A percentile compares a stretch with the other conserved stretches of the same genome.
Conservation (phyloP, 208 protist species). For the Novymonas esmeraldas region DNA sequence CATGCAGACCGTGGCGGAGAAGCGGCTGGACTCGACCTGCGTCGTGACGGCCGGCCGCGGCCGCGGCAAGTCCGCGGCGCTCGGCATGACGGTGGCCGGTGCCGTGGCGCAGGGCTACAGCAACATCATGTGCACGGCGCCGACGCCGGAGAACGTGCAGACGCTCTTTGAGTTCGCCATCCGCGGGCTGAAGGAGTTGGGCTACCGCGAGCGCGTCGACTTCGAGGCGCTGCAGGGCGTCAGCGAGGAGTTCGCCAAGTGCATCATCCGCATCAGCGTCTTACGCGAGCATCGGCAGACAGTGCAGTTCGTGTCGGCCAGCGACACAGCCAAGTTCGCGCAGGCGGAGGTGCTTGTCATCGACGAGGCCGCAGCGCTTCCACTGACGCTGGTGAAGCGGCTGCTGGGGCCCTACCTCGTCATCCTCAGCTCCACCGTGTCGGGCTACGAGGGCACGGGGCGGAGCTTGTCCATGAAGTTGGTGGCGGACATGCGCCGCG, state of each 20-base stretch:
- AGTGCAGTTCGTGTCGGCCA: conserved; percentile 97
- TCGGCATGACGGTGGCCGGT: conserved; percentile 95
- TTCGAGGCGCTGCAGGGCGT: conserved; percentile 97
- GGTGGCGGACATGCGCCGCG: conserved; percentile 96
- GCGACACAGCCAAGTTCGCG: conserved; percentile 91
- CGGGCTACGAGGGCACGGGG: conserved; percentile 99
- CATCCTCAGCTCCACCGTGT: conserved; percentile 99
- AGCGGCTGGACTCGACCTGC: conserved; percentile 96
- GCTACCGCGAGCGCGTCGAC: conserved; percentile 97
- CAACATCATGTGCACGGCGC: conserved; percentile 99
- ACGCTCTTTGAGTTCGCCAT: conserved; percentile 99
- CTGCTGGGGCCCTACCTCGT: conserved; percentile 98
- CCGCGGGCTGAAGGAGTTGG: conserved; percentile 95
- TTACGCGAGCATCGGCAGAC: conserved; percentile 98
- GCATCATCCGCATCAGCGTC: conserved; percentile 97
- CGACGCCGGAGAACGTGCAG: conserved; percentile 97
- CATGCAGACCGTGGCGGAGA: conserved; percentile 97
- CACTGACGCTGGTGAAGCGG: conserved; percentile 96
- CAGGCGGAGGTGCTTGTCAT: conserved; percentile 99
- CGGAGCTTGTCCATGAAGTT: conserved; percentile 99
- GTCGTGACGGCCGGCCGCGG: conserved; percentile 97
- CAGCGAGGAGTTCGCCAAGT: conserved; percentile 95
- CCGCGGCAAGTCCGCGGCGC: conserved; percentile 97
- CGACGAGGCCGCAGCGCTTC: conserved; percentile 99
- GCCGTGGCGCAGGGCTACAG: conserved; percentile 98